These are phyloP conservation scores for Candida glaebosa DNA, from an alignment of 805 yeast genomes.

Conservation along the genomic window DNA sequence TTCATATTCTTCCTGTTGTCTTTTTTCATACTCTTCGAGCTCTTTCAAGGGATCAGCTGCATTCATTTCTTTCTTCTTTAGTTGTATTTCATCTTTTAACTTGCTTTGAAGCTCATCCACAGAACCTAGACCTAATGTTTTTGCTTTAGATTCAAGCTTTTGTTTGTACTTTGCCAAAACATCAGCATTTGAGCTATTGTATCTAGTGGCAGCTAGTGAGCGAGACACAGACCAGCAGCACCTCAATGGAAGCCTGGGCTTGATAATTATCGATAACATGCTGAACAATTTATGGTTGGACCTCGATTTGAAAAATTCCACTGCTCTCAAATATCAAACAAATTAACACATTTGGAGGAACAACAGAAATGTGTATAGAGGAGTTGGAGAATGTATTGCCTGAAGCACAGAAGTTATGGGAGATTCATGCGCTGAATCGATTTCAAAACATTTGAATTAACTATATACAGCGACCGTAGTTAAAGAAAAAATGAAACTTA, in stretches of 20 bases:
- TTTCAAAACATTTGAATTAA: too few relatives aligned
- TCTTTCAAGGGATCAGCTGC: constrained; percentile 68
- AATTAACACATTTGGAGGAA: too few relatives aligned
- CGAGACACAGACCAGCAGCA: neutral
- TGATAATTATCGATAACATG: neutral
- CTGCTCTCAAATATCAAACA: too few relatives aligned
- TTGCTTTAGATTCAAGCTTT: constrained; percentile 34
- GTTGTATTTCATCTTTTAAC: constrained; percentile 57
- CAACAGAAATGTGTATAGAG: too few relatives aligned
- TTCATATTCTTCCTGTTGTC: constrained; percentile 27
- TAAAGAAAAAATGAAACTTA: too few relatives aligned
- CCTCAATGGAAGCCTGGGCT: neutral
- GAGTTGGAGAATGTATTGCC: too few relatives aligned
- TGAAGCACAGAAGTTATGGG: too few relatives aligned
- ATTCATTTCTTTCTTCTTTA: constrained; percentile 52
- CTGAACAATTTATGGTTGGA: neutral
- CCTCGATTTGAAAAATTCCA: constrained; percentile 1
- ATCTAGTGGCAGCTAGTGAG: neutral
- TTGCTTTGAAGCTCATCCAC: constrained; percentile 61
- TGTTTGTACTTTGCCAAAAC: constrained; percentile 20
- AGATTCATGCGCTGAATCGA: too few relatives aligned
- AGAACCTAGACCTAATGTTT: constrained; percentile 29
- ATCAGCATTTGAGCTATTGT: constrained; percentile 3
- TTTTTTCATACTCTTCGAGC: constrained; percentile 52
- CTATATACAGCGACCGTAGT: too few relatives aligned